phyloP scores from a whole-genome alignment of 768 basidiomycete genomes.

The Amanita subjunquillea region DNA sequence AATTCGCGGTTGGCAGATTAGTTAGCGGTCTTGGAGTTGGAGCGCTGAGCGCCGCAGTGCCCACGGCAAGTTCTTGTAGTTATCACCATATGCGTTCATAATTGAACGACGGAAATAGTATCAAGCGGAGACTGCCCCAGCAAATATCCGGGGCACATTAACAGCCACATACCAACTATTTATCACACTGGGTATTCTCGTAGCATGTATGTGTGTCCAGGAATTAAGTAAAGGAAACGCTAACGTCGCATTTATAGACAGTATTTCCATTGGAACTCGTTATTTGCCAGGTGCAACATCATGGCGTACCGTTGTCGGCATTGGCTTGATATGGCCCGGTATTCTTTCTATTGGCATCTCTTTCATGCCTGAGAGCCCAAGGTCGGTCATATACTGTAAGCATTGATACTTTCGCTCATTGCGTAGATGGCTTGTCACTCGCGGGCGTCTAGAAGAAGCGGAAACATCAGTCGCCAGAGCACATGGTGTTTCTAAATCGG shows the following conservation, averaged over 20 bases:
- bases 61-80: slow-evolving; percentile 30
- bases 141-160: slow-evolving; percentile 59
- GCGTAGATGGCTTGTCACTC: slow-evolving; percentile 44
- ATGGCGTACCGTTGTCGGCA: slow-evolving; percentile 55
- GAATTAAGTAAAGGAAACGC: not conserved
- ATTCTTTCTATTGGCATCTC: slow-evolving; percentile 55
- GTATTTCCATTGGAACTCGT: slow-evolving; percentile 62
- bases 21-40: slow-evolving; percentile 63
- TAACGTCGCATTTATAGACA: slow-evolving; percentile 25
- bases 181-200: slow-evolving; percentile 62
- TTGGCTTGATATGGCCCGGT: slow-evolving; percentile 52
- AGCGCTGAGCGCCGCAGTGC: slow-evolving; percentile 56
- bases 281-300: slow-evolving; percentile 32
- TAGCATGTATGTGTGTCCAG: slow-evolving; percentile 37
- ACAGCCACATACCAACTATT: slow-evolving; percentile 56
- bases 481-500: slow-evolving; percentile 33
- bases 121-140: slow-evolving; percentile 65
- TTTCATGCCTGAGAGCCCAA: slow-evolving; percentile 60
- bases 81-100: not conserved
- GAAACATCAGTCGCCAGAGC: slow-evolving; percentile 34
- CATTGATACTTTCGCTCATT: not conserved
- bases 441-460: slow-evolving; percentile 38
- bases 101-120: slow-evolving; percentile 25
- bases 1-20: slow-evolving; percentile 57
- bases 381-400: slow-evolving; percentile 17